Percentiles rank a stretch among this genome's conserved stretches.
These are phyloP conservation scores for Wakefieldia striispora DNA, from an alignment of 768 basidiomycete species.

Conservation along the genomic window DNA sequence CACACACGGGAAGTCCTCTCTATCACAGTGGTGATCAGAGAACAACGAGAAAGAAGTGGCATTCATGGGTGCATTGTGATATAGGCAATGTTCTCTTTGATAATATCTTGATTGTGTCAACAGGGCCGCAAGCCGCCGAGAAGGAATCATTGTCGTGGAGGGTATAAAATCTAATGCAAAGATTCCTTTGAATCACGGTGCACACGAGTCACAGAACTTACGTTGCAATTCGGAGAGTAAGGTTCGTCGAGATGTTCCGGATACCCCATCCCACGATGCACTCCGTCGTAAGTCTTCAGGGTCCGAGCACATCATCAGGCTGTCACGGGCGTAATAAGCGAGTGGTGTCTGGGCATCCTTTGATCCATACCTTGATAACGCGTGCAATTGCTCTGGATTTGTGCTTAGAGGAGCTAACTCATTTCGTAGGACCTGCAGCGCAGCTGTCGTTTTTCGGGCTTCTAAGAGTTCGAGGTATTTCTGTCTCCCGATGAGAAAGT, in stretches of 20 bases:
- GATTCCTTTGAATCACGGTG: not conserved
- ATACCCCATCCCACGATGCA: slow-evolving; percentile 88
- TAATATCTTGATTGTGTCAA: slow-evolving; percentile 80
- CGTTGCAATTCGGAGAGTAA: slow-evolving; percentile 82
- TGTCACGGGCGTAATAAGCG: slow-evolving; percentile 32
- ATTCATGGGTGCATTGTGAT: slow-evolving; percentile 72
- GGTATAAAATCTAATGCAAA: slow-evolving; percentile 73
- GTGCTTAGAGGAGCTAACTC: slow-evolving; percentile 83
- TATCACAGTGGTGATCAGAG: slow-evolving; percentile 80
- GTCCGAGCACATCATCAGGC: slow-evolving; percentile 91
- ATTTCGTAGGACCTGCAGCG: slow-evolving; percentile 80
- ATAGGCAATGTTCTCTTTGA: slow-evolving; percentile 81
- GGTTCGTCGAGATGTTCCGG: slow-evolving; percentile 70
- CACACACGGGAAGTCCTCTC: slow-evolving; percentile 77
- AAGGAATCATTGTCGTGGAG: slow-evolving; percentile 89
- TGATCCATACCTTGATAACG: slow-evolving; percentile 73
- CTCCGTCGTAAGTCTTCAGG: slow-evolving; percentile 77
- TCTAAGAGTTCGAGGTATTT: slow-evolving; percentile 95
- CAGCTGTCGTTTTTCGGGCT: slow-evolving; percentile 71
- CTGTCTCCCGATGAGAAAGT: slow-evolving; percentile 89
- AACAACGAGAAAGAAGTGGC: slow-evolving; percentile 74
- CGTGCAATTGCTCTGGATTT: slow-evolving; percentile 80
- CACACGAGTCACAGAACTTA: slow-evolving; percentile 34
- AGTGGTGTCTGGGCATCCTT: slow-evolving; percentile 12
- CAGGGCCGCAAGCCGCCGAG: slow-evolving; percentile 79